phyloP scores from a whole-genome alignment of 352 stramenopile genomes.

The Globisporangium sylvaticum region DNA sequence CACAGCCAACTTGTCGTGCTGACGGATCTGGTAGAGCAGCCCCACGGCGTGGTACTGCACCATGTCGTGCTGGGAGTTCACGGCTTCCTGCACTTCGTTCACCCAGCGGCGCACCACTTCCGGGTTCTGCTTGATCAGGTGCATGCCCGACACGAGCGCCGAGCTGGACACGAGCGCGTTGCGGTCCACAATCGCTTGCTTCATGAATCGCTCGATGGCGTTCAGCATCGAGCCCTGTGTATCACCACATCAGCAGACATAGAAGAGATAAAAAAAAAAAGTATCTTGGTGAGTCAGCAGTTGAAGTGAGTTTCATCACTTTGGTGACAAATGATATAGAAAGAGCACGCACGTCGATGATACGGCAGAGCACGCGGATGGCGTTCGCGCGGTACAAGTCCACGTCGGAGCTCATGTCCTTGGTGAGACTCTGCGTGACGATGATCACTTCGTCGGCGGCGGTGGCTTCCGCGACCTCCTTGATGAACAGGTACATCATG shows the following conservation, averaged over 20 bases:
- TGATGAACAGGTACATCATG: slow-evolving; percentile 99
- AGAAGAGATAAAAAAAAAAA: not conserved
- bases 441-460: slow-evolving; percentile 97
- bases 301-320: not conserved
- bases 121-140: slow-evolving; percentile 92
- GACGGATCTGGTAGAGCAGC: slow-evolving; percentile 98
- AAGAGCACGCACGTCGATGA: slow-evolving; percentile 77
- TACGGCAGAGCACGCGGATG: slow-evolving; percentile 96
- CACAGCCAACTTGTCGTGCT: slow-evolving; percentile 96
- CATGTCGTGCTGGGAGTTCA: slow-evolving; percentile 96
- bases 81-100: slow-evolving; percentile 96
- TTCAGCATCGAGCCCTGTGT: slow-evolving; percentile 78
- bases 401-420: slow-evolving; percentile 98
- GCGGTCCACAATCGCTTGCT: slow-evolving; percentile 98
- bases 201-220: slow-evolving; percentile 96
- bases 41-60: slow-evolving; percentile 99
- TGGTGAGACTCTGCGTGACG: slow-evolving; percentile 98
- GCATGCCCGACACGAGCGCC: slow-evolving; percentile 94
- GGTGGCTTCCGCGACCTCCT: slow-evolving; percentile 94
- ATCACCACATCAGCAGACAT: not conserved
- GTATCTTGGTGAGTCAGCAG: not conserved
- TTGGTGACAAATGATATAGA: not conserved
- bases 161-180: slow-evolving; percentile 96
- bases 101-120: slow-evolving; percentile 95
- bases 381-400: slow-evolving; percentile 99